Base-by-base conservation (phyloP, 2,329 filamentous ascomycete genomes). In the Zymoseptoria ardabiliae region DNA sequence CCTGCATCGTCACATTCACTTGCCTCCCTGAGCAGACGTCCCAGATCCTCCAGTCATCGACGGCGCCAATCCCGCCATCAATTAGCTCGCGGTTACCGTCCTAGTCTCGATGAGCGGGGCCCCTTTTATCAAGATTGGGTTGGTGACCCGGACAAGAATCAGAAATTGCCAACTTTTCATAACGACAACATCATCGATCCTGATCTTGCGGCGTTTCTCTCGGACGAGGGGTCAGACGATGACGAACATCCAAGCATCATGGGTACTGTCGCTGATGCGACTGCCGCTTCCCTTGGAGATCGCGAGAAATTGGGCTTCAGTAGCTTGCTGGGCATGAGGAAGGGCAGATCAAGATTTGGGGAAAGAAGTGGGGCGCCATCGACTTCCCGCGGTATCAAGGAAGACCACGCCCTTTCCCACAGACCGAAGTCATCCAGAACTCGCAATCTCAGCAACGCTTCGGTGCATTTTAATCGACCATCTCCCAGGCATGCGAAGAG, bases 171-270 rank as follows among this genome's bases (percentile, higher is more conserved):
- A 17, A 91, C 91, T n/a, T 97, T 99, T 68, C 94, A 99, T 72
- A 91, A 94, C 70, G 94, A 99, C 77, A 97, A 94, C 70, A 96
- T 99, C 66, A 97, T 99, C 66, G 94, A 99, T 71, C 94, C 94
- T 1, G 94, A 99, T 69, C 79, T 99, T 57, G 93, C 92, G 4
- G 89, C 91, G 35, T 99, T 95, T 75, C 89, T 99, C 81, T 99
- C 94, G 6, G 94, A 99, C 71, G 87, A 90, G 66, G 91, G 90
- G 53, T 96, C 92, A 1, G 72, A 72, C n/a, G 97, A 91, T 68
- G 93, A 89, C 68, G 92, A 99, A 65, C 90, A 95, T 67, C 87
- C 92, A 75, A 92, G 88, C 69, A 87, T 97, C 11, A 89, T 96
- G 74, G 77, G 82, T 21, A 86, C 89, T 1, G 85, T 91, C n/a